These are phyloP conservation scores for Tuber umbilicatum DNA, from an alignment of 495 filamentous ascomycete species.

Conservation along the genomic window DNA sequence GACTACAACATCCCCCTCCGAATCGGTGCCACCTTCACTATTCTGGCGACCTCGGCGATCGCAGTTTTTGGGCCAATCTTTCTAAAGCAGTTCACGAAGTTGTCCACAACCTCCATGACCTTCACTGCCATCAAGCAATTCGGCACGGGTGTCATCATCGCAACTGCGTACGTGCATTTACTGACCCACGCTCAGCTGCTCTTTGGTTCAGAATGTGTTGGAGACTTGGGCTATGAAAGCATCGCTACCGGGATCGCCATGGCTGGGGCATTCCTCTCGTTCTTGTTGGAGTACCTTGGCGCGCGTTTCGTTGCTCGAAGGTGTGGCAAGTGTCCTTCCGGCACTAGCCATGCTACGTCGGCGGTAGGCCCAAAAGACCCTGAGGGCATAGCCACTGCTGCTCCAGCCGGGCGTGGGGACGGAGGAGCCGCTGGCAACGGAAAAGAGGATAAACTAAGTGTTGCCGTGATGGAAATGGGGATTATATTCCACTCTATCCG, in stretches of 20 bases:
- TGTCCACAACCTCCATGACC: conserved; percentile 38
- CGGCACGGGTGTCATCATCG: conserved; percentile 65
- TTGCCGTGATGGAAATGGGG: conserved; percentile 62
- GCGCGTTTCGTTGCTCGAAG: conserved; percentile 47
- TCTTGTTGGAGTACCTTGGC: conserved; percentile 55
- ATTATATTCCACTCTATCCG: conserved; percentile 65
- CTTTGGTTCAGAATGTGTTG: conserved; percentile 59
- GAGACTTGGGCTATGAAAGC: conserved; percentile 54
- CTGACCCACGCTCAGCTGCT: conserved; percentile 58
- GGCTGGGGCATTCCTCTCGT: conserved; percentile 59
- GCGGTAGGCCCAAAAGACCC: neutral
- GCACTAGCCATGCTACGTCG: neutral
- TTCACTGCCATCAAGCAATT: conserved; percentile 61
- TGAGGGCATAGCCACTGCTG: conserved; percentile 5
- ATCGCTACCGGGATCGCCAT: conserved; percentile 58
- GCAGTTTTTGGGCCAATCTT: conserved; percentile 47
- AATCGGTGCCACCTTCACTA: conserved; percentile 56
- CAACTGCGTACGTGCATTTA: conserved; percentile 66
- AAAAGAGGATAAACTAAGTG: conserved; percentile 51
- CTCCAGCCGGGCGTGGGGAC: neutral
- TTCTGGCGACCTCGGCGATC: conserved; percentile 50
- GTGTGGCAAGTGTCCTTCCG: neutral
- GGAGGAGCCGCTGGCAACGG: conserved; percentile 3
- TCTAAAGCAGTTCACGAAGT: conserved; percentile 25
- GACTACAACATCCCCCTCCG: conserved; percentile 57